Evolutionary conservation across 2,329 filamentous ascomycete species (phyloP).

Genomic region (Lasiodiplodia theobromae): DNA sequence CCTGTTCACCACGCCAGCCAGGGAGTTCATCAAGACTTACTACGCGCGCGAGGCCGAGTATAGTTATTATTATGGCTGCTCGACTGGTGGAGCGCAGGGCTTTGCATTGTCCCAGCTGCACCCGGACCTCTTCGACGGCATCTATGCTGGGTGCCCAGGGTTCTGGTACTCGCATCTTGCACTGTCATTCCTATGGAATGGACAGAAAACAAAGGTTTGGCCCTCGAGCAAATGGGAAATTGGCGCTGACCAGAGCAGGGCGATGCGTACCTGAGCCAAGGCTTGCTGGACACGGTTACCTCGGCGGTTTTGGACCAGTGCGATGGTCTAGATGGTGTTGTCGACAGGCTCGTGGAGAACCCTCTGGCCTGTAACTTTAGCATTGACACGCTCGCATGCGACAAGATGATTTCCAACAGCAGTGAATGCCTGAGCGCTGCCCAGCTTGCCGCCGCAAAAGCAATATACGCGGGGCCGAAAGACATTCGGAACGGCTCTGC

Average conservation of each 20-base stretch:
- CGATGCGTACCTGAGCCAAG: constrained; percentile 38
- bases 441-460: constrained; percentile 43
- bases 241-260: constrained; percentile 21
- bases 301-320: constrained; percentile 47
- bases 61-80: constrained; percentile 33
- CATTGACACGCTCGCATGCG: constrained; percentile 42
- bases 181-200: constrained; percentile 33
- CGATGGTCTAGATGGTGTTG: constrained; percentile 49
- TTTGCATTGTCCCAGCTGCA: constrained; percentile 33
- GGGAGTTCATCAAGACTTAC: constrained; percentile 20
- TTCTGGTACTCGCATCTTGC: constrained; percentile 33
- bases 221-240: neutral
- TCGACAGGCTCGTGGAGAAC: constrained; percentile 50
- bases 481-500: constrained; percentile 32
- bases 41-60: constrained; percentile 21
- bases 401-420: neutral
- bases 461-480: constrained; percentile 44
- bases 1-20: constrained; percentile 31
- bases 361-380: constrained; percentile 48
- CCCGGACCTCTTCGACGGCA: constrained; percentile 33
- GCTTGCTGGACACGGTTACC: constrained; percentile 42
- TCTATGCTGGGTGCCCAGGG: constrained; percentile 32
- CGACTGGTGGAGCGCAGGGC: constrained; percentile 33
- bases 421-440: constrained; percentile 42
- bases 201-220: constrained; percentile 27